A percentile compares a stretch with the other conserved stretches of the same genome.
These are phyloP conservation scores for Blastobotrys proliferans DNA, from an alignment of 1,139 yeast species.

Conservation along the genomic window DNA sequence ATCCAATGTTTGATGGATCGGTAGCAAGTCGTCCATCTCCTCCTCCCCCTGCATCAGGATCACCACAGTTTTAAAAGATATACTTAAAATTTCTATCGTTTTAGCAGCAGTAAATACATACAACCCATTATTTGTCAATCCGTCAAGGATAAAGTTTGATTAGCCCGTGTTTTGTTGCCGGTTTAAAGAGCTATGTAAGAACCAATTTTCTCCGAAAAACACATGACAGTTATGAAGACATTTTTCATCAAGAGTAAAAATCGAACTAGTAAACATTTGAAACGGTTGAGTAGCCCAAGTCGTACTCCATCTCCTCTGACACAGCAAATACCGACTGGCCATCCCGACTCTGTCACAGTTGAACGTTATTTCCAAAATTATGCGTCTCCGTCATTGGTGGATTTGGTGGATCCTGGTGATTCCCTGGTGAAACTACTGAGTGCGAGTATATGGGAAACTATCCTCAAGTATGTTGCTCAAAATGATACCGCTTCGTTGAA, in stretches of 20 bases:
- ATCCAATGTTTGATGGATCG: neutral
- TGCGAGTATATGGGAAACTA: no score
- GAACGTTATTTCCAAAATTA: neutral
- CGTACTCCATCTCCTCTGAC: no score
- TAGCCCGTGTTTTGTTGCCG: no score
- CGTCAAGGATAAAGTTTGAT: no score
- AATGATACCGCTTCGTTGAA: constrained; percentile 1
- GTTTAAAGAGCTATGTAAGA: no score
- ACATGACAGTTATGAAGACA: neutral
- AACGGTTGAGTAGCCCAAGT: no score
- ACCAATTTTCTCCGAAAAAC: no score
- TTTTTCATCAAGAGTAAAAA: neutral
- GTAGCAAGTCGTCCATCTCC: constrained; percentile 4
- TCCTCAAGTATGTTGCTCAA: no score
- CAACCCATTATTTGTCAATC: no score
- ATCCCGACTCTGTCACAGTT: neutral
- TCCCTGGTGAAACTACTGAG: neutral
- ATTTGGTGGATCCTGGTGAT: neutral
- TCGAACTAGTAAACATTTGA: neutral
- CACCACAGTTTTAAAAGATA: constrained; percentile 1
- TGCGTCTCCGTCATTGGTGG: neutral
- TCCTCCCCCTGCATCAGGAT: constrained; percentile 7
- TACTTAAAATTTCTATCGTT: no score
- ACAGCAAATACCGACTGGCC: no score
- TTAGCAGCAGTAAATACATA: no score